These are phyloP conservation scores for Xylariaceae sp. DNA, from an alignment of 2,329 filamentous ascomycete genomes.

Conservation along the genomic window DNA sequence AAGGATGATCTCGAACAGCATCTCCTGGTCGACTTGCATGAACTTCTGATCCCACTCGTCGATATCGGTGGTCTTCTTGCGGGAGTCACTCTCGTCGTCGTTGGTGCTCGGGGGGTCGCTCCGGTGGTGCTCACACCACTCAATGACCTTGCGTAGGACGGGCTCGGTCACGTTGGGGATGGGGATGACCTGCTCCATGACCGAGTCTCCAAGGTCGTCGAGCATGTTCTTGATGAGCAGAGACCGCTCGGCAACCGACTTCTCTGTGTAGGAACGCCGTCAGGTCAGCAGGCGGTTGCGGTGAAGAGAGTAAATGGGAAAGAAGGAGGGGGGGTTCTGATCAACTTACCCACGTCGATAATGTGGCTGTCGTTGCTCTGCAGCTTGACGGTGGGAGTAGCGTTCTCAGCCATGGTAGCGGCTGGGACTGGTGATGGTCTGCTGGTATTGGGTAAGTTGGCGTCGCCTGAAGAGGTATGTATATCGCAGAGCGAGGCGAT, in stretches of 20 bases:
- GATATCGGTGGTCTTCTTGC: conserved; percentile 98
- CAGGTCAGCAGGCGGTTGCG: neutral
- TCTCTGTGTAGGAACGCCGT: conserved; percentile 45
- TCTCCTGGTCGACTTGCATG: conserved; percentile 99
- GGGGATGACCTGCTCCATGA: conserved; percentile 64
- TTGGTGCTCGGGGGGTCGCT: conserved; percentile 72
- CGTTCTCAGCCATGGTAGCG: conserved; percentile 11
- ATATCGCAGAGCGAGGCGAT: too few relatives aligned
- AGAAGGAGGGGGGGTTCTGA: conserved; percentile 4
- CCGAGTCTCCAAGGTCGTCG: conserved; percentile 73
- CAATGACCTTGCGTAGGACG: conserved; percentile 90
- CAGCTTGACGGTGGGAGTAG: conserved; percentile 35
- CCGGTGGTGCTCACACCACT: conserved; percentile 96
- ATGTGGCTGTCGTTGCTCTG: conserved; percentile 43
- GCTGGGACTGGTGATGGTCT: too few relatives aligned
- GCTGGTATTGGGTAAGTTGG: too few relatives aligned
- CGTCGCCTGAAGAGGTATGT: too few relatives aligned
- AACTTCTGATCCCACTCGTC: conserved; percentile 99
- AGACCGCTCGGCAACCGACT: conserved; percentile 79
- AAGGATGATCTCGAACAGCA: conserved; percentile 98
- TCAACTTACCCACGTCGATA: conserved; percentile 39
- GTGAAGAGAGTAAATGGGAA: neutral
- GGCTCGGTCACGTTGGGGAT: conserved; percentile 88
- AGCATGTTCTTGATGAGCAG: conserved; percentile 98
- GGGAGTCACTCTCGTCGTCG: conserved; percentile 87